phyloP scores from a whole-genome alignment of 1,139 yeast genomes.

The Yamadazyma aaseri region DNA sequence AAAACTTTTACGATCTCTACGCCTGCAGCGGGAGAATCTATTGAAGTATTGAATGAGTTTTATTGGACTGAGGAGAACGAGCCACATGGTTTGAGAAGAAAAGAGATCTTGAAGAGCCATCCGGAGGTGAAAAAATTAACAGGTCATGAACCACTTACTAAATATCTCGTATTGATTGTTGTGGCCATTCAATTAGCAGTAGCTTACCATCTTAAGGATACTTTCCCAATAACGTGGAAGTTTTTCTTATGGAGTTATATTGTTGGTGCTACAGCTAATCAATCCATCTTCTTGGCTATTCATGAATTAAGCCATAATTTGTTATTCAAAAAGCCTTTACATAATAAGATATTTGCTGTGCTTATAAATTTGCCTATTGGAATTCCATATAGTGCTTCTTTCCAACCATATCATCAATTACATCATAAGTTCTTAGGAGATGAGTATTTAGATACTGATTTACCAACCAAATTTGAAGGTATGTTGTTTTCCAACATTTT shows the following conservation, averaged over 20 bases:
- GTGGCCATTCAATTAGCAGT: conserved; percentile 60
- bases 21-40: conserved; percentile 45
- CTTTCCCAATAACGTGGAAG: conserved; percentile 51
- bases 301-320: conserved; percentile 87
- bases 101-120: conserved; percentile 66
- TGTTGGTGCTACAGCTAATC: conserved; percentile 84
- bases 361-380: conserved; percentile 84
- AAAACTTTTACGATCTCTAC: conserved; percentile 37
- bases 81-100: conserved; percentile 77
- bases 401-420: conserved; percentile 87
- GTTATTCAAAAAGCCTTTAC: conserved; percentile 75
- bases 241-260: conserved; percentile 68
- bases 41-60: conserved; percentile 54
- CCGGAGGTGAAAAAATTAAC: conserved; percentile 80
- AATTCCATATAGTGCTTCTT: conserved; percentile 85
- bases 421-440: conserved; percentile 95
- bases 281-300: conserved; percentile 80
- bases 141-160: conserved; percentile 85
- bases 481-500: conserved; percentile 67
- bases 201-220: conserved; percentile 61
- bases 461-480: conserved; percentile 81
- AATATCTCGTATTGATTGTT: conserved; percentile 66
- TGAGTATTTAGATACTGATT: conserved; percentile 77
- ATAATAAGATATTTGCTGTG: conserved; percentile 76
- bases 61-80: conserved; percentile 83